Evolutionary conservation across 352 stramenopile genomes (phyloP).

Genomic region (Phytophthora pinifolia): DNA sequence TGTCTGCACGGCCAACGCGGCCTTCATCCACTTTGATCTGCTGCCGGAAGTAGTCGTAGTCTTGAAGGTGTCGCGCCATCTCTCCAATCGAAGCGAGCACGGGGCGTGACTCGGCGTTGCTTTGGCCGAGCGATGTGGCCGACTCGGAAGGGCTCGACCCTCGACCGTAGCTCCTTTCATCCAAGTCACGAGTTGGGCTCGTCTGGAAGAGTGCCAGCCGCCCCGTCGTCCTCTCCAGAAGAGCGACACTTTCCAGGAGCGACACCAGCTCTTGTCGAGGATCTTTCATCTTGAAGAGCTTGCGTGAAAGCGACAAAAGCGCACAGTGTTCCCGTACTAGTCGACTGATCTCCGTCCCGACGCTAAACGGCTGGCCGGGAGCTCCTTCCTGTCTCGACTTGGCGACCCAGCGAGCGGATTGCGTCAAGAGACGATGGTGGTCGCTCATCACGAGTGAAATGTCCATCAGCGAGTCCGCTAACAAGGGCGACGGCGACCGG

Average conservation of each 20-base stretch:
- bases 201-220: constrained; percentile 34
- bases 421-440: constrained; percentile 58
- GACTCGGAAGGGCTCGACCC: constrained; percentile 11
- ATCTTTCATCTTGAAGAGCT: constrained; percentile 57
- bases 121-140: constrained; percentile 9
- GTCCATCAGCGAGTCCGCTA: constrained; percentile 62
- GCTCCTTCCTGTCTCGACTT: constrained; percentile 34
- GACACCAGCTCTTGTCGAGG: constrained; percentile 48
- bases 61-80: constrained; percentile 55
- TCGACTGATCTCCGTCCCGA: constrained; percentile 49
- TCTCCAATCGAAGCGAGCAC: constrained; percentile 54
- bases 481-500: constrained; percentile 24
- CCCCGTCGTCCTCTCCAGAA: constrained; percentile 38
- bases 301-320: constrained; percentile 44
- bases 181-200: constrained; percentile 1
- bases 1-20: constrained; percentile 1
- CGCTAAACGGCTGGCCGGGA: constrained; percentile 18
- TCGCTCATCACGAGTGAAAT: constrained; percentile 83
- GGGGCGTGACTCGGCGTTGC: constrained; percentile 30
- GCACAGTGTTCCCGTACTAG: constrained; percentile 59
- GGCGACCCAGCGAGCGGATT: constrained; percentile 47
- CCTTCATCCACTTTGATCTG: constrained; percentile 28
- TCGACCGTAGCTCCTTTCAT: constrained; percentile 10
- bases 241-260: constrained; percentile 55
- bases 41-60: constrained; percentile 58